Percentiles rank a stretch among this genome's conserved stretches.
Conservation (phyloP, 257 asterid genomes). For the Voacanga thouarsii region DNA sequence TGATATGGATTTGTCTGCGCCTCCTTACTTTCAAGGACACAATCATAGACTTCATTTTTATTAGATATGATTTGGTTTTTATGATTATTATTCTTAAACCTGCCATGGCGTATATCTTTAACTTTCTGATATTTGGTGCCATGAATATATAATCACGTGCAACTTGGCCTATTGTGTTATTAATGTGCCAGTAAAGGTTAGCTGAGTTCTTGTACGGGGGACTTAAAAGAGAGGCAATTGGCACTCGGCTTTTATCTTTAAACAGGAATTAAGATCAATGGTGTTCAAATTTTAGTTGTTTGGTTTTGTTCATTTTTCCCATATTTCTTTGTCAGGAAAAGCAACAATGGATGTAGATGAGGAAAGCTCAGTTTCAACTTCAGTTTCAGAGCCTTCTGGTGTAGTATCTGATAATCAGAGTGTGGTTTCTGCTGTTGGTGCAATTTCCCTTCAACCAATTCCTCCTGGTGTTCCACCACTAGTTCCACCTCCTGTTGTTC, state of each 20-base stretch:
- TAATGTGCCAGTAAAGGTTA: no score
- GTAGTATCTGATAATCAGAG: constrained; percentile 37
- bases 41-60: no score
- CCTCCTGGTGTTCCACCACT: constrained; percentile 35
- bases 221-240: no score
- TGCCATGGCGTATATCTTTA: no score
- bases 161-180: no score
- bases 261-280: background rate
- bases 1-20: no score
- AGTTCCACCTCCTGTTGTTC: constrained; percentile 36
- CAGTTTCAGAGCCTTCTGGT: constrained; percentile 35
- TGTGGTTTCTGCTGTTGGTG: constrained; percentile 41
- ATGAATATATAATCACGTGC: no score
- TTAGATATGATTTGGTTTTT: no score
- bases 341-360: constrained; percentile 57
- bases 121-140: no score
- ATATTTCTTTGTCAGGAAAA: constrained; percentile 17
- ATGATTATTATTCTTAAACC: no score
- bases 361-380: constrained; percentile 37
- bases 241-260: background rate
- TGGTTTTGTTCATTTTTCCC: constrained; percentile 2
- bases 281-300: background rate
- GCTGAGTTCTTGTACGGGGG: no score
- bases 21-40: no score
- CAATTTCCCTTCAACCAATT: constrained; percentile 40